Evolutionary conservation across 2,329 filamentous ascomycete genomes (phyloP).

Genomic region (Penicillium sclerotigenum): DNA sequence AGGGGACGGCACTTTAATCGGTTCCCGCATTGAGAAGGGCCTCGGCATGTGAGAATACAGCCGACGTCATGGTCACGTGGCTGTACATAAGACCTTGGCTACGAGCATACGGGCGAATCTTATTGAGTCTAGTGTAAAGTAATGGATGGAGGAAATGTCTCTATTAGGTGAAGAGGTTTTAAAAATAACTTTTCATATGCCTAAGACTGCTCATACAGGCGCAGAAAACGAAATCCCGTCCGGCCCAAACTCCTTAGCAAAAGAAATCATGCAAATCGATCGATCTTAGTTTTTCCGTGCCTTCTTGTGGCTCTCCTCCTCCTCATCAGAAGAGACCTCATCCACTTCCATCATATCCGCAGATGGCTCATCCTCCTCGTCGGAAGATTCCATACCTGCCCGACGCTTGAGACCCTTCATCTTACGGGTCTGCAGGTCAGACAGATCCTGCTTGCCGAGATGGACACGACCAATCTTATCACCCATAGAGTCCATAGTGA

Average conservation of each 20-base stretch:
- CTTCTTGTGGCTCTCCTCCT: constrained; percentile 30
- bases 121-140: neutral
- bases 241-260: constrained; percentile 27
- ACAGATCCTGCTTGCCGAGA: constrained; percentile 83
- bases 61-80: constrained; percentile 39
- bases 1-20: constrained; percentile 30
- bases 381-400: constrained; percentile 58
- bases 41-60: constrained; percentile 41
- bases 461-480: constrained; percentile 96
- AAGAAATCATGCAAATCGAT: constrained; percentile 21
- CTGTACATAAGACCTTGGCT: neutral
- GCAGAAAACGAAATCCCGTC: constrained; percentile 24
- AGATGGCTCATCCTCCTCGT: constrained; percentile 46
- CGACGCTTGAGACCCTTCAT: constrained; percentile 97
- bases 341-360: constrained; percentile 51
- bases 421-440: constrained; percentile 87
- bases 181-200: constrained; percentile 24
- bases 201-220: constrained; percentile 21
- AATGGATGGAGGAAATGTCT: constrained; percentile 4
- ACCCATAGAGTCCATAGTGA: constrained; percentile 83
- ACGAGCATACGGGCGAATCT: neutral
- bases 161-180: constrained; percentile 6
- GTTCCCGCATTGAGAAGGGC: constrained; percentile 28
- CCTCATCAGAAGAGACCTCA: constrained; percentile 29
- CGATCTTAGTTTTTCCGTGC: constrained; percentile 29